phyloP scores from a whole-genome alignment of 2,329 filamentous ascomycete species.

The Hypomyces perniciosus region DNA sequence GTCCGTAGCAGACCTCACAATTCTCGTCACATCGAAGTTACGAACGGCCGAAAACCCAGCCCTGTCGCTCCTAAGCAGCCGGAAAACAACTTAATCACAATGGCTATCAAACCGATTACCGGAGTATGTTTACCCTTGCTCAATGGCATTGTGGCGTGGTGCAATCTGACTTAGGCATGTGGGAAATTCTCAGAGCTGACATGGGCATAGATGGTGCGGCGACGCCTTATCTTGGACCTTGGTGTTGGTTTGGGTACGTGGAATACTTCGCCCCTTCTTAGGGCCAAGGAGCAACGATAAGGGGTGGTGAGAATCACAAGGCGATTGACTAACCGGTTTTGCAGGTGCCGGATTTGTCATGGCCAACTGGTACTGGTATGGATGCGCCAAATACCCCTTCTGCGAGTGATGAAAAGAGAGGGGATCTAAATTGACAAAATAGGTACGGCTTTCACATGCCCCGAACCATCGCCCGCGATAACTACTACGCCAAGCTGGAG shows the following conservation, averaged over 20 bases:
- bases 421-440: constrained; percentile 4
- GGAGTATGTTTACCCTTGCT: constrained; percentile 43
- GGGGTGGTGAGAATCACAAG: constrained; percentile 18
- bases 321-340: constrained; percentile 27
- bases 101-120: constrained; percentile 53
- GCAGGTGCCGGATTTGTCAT: constrained; percentile 49
- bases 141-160: constrained; percentile 26
- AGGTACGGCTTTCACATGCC: constrained; percentile 61
- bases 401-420: not conserved
- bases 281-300: constrained; percentile 15
- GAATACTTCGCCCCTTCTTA: not conserved
- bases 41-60: constrained; percentile 18
- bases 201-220: constrained; percentile 49
- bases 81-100: constrained; percentile 30
- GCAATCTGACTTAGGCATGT: constrained; percentile 28
- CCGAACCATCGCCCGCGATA: constrained; percentile 52
- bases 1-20: constrained; percentile 5
- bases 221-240: constrained; percentile 52
- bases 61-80: constrained; percentile 19
- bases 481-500: constrained; percentile 54
- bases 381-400: not conserved
- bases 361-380: constrained; percentile 55
- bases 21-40: constrained; percentile 7
- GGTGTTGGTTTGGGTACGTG: constrained; percentile 50
- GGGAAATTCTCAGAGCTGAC: constrained; percentile 8